A percentile compares a stretch with the other conserved stretches of the same genome.
phyloP scores from a whole-genome alignment of 2,329 filamentous ascomycete genomes.

The Fusarium caatingaense region DNA sequence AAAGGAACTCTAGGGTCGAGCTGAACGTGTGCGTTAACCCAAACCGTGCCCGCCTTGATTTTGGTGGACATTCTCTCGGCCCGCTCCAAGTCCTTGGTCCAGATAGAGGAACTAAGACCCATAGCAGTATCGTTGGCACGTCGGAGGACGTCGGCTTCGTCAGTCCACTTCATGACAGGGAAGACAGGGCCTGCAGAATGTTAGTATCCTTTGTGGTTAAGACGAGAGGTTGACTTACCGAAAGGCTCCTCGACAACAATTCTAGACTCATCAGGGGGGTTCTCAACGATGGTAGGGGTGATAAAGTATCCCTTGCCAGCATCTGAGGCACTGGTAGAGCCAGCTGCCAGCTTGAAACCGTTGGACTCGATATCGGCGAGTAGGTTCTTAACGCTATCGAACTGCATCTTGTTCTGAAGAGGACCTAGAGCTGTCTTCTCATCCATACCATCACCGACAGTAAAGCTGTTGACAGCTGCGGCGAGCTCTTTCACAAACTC shows the following conservation, averaged over 20 bases:
- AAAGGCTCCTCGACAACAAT: conserved; percentile 21
- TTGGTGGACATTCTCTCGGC: conserved; percentile 63
- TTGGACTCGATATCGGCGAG: neutral
- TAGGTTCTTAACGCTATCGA: neutral
- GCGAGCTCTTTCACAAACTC: neutral
- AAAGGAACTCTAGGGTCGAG: neutral
- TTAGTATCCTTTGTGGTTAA: neutral
- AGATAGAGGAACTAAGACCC: conserved; percentile 67
- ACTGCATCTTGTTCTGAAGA: neutral
- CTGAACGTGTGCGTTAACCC: conserved; percentile 60
- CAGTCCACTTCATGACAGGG: conserved; percentile 68
- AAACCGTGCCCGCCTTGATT: conserved; percentile 67
- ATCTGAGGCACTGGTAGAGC: neutral
- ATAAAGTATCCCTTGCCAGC: neutral
- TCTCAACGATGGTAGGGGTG: neutral
- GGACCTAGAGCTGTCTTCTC: neutral
- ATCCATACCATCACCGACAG: neutral
- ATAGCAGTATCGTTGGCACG: conserved; percentile 64
- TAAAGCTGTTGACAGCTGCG: neutral
- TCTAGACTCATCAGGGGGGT: conserved; percentile 4
- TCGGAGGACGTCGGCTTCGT: conserved; percentile 67
- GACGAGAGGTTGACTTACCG: neutral
- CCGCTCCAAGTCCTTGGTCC: conserved; percentile 61
- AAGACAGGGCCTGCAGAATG: conserved; percentile 61
- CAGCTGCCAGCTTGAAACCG: neutral